These are phyloP conservation scores for Neofusicoccum cordaticola DNA, from an alignment of 2,329 filamentous ascomycete genomes.

Conservation along the genomic window DNA sequence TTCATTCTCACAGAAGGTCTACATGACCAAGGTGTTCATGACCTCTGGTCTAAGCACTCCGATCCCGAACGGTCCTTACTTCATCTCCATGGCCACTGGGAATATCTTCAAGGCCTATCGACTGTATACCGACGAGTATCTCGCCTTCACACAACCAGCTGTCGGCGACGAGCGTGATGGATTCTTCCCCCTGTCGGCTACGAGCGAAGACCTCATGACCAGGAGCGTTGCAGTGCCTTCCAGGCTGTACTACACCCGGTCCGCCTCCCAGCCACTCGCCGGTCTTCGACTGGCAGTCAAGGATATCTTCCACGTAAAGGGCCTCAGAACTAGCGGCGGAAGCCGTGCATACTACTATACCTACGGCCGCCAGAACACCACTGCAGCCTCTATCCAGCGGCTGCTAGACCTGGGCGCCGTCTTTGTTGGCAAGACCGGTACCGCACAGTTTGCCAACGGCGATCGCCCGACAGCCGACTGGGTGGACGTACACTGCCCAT, in stretches of 20 bases:
- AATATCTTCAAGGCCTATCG: not conserved
- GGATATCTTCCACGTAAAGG: slow-evolving; percentile 28
- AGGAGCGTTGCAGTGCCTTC: not conserved
- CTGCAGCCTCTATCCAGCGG: slow-evolving; percentile 26
- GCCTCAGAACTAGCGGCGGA: slow-evolving; percentile 26
- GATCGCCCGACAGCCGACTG: slow-evolving; percentile 28
- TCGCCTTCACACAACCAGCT: not conserved
- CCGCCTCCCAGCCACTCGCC: slow-evolving; percentile 20
- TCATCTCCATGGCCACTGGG: not conserved
- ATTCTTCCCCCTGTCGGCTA: not conserved
- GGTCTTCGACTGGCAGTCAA: slow-evolving; percentile 27
- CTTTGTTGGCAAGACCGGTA: slow-evolving; percentile 54
- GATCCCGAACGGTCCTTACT: not conserved
- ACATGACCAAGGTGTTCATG: not conserved
- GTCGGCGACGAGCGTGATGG: not conserved
- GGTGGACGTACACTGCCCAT: slow-evolving; percentile 28
- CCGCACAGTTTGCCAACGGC: slow-evolving; percentile 45
- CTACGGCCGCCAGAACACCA: slow-evolving; percentile 22
- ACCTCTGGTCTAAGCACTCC: not conserved
- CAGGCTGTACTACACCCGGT: not conserved
- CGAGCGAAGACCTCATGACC: not conserved
- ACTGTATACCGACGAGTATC: not conserved
- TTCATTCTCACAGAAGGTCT: not conserved
- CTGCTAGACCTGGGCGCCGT: slow-evolving; percentile 33
- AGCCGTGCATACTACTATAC: slow-evolving; percentile 27